phyloP scores from a whole-genome alignment of 768 basidiomycete genomes.

The Phlebiopsis gigantea region DNA sequence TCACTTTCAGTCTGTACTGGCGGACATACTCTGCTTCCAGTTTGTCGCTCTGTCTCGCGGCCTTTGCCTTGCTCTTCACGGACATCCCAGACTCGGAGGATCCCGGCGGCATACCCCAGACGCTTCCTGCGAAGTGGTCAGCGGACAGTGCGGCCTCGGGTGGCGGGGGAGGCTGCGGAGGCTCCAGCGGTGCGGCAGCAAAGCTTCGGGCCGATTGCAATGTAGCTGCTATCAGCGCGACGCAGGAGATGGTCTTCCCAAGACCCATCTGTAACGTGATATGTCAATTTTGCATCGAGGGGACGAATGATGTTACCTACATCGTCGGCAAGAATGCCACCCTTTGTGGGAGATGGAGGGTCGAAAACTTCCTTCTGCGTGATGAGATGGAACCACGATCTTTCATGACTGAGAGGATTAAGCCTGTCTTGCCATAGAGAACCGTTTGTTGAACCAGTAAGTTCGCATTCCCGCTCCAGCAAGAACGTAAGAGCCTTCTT shows the following conservation, averaged over 20 bases:
- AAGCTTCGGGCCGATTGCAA: slow-evolving; percentile 64
- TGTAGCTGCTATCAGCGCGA: slow-evolving; percentile 89
- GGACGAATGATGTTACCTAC: slow-evolving; percentile 35
- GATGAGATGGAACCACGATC: slow-evolving; percentile 78
- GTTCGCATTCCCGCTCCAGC: slow-evolving; percentile 79
- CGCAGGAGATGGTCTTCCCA: slow-evolving; percentile 94
- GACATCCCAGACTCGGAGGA: slow-evolving; percentile 21
- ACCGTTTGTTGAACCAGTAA: slow-evolving; percentile 47
- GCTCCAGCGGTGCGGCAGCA: slow-evolving; percentile 47
- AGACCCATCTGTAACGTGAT: slow-evolving; percentile 88
- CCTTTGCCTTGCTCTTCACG: slow-evolving; percentile 61
- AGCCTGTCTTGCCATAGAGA: slow-evolving; percentile 65
- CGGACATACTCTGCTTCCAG: slow-evolving; percentile 65
- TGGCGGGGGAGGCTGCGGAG: slow-evolving; percentile 32
- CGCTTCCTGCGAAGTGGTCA: slow-evolving; percentile 67
- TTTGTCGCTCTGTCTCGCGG: slow-evolving; percentile 62
- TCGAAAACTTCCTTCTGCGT: slow-evolving; percentile 71
- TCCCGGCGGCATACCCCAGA: slow-evolving; percentile 75
- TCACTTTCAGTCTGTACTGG: slow-evolving; percentile 71
- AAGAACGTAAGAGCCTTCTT: slow-evolving; percentile 97
- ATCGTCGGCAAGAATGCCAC: slow-evolving; percentile 94
- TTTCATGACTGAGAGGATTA: slow-evolving; percentile 42
- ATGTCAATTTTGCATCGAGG: slow-evolving; percentile 1
- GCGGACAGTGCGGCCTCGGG: slow-evolving; percentile 34
- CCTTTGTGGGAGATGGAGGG: slow-evolving; percentile 70